Base-by-base conservation (phyloP, 108 stramenopile species). In the Pseudonitzschia multiseries region DNA sequence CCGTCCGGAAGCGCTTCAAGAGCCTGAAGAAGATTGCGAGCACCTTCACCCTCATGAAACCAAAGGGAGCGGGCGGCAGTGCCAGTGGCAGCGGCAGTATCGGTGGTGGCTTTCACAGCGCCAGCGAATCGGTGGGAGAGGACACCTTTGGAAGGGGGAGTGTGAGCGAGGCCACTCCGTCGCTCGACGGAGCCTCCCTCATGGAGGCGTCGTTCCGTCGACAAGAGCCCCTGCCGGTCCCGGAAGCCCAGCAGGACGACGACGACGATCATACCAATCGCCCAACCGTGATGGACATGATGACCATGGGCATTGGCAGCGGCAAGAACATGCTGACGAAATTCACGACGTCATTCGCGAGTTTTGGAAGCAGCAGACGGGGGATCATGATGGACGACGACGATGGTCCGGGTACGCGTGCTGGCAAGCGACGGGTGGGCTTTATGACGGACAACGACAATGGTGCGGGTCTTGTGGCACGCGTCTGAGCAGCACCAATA, bases 331-430 rank as follows among this genome's bases (percentile, higher is more conserved):
- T 65, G 13, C 27, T 68, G 22, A 32, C 52, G 0, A 62, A 48
- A 18, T 68, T 68, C 12, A 54, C 20, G 22, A 21, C 60, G 14
- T 33, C 52, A 32, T 43, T 32, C 10, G 41, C 29, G 67, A 68
- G 17, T 14, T 14, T 48, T 1, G 13, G 46, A 1, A 14, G 4
- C 1, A 14, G 46, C 46, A 68, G 75, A 27, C 60, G 68, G 32
- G 22, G 66, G 12, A 15, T 67, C 46, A 76, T 76, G 75, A n/a
- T 76, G 46, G 61, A 69, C 33, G 75, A 76, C 48, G 66, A 75
- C 40, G 20, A 61, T 21, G 67, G 68, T n/a, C n/a, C n/a, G n/a
- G 67, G 66, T 54, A 9, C 36, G 36, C 36, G 4, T 6, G 36
- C 36, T 36, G 36, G 36, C 36, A 36, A 36, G 36, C 36, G 36